A percentile compares a stretch with the other conserved stretches of the same genome.
phyloP scores from a whole-genome alignment of 768 basidiomycete species.

The Harrya chromipes region DNA sequence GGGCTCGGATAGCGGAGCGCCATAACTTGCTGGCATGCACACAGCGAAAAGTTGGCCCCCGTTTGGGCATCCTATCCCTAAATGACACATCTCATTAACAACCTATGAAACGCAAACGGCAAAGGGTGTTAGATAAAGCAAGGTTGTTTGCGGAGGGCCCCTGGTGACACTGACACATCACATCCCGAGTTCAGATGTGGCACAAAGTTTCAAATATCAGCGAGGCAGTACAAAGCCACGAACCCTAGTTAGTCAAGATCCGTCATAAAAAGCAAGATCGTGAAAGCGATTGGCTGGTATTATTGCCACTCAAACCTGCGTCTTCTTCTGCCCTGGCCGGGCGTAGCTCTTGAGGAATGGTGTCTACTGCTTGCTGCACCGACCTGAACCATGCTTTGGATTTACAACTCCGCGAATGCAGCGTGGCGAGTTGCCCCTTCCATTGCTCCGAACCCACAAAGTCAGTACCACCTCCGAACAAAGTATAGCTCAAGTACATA shows the following conservation, averaged over 20 bases:
- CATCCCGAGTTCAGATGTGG: slow-evolving; percentile 5
- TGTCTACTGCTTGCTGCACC: neutral
- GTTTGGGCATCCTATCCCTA: slow-evolving; percentile 29
- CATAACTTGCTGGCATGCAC: slow-evolving; percentile 20
- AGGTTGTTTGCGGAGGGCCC: slow-evolving; percentile 19
- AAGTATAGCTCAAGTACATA: slow-evolving; percentile 17
- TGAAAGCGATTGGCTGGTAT: slow-evolving; percentile 21
- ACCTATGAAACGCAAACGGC: slow-evolving; percentile 29
- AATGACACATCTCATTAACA: slow-evolving; percentile 31
- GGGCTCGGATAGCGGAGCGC: slow-evolving; percentile 14
- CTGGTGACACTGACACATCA: slow-evolving; percentile 22
- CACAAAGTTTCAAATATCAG: slow-evolving; percentile 24
- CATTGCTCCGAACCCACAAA: neutral
- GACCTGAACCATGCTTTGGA: neutral
- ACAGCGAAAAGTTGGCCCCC: slow-evolving; percentile 24
- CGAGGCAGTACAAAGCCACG: slow-evolving; percentile 23
- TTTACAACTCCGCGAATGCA: slow-evolving; percentile 33
- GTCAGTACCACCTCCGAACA: neutral
- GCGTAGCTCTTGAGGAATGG: slow-evolving; percentile 3
- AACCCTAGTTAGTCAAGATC: slow-evolving; percentile 17
- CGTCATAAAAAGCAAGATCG: slow-evolving; percentile 6
- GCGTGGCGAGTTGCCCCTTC: slow-evolving; percentile 20
- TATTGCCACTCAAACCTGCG: slow-evolving; percentile 22
- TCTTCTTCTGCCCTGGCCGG: slow-evolving; percentile 5
- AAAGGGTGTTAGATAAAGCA: slow-evolving; percentile 22